A percentile compares a stretch with the other conserved stretches of the same genome.
Evolutionary conservation across 1,284 basidiomycete genomes (phyloP).

Genomic region (Heliocybe sulcata): DNA sequence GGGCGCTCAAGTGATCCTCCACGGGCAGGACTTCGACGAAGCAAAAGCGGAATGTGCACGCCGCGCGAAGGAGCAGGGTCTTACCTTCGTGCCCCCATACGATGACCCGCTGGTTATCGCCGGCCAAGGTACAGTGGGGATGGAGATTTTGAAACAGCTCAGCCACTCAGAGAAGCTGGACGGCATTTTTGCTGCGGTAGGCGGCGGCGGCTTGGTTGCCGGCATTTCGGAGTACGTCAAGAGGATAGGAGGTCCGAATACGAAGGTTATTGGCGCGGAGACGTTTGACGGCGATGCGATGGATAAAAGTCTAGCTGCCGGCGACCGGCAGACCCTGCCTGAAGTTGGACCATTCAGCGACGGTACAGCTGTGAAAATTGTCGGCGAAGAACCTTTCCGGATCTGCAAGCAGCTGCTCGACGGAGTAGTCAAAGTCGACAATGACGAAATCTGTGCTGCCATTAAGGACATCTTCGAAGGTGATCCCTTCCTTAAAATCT

Average conservation of each 20-base stretch:
- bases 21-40: conserved; percentile 93
- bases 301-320: conserved; percentile 70
- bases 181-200: conserved; percentile 86
- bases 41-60: conserved; percentile 93
- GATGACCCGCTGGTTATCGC: conserved; percentile 97
- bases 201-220: conserved; percentile 88
- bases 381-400: conserved; percentile 93
- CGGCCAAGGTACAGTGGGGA: conserved; percentile 92
- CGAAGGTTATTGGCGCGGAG: conserved; percentile 89
- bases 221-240: conserved; percentile 94
- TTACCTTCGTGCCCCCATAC: conserved; percentile 94
- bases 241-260: conserved; percentile 82
- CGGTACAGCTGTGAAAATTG: conserved; percentile 97
- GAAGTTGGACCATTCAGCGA: conserved; percentile 98
- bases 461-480: conserved; percentile 99
- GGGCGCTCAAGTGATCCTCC: conserved; percentile 90
- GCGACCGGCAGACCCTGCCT: conserved; percentile 74
- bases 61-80: conserved; percentile 68
- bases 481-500: conserved; percentile 23
- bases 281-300: conserved; percentile 95
- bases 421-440: conserved; percentile 80
- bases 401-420: conserved; percentile 87
- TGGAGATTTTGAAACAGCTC: conserved; percentile 90
- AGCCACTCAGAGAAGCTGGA: conserved; percentile 72
- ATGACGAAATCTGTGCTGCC: conserved; percentile 97